phyloP scores from a whole-genome alignment of 2,329 filamentous ascomycete genomes.

The Aspergillus jensenii region DNA sequence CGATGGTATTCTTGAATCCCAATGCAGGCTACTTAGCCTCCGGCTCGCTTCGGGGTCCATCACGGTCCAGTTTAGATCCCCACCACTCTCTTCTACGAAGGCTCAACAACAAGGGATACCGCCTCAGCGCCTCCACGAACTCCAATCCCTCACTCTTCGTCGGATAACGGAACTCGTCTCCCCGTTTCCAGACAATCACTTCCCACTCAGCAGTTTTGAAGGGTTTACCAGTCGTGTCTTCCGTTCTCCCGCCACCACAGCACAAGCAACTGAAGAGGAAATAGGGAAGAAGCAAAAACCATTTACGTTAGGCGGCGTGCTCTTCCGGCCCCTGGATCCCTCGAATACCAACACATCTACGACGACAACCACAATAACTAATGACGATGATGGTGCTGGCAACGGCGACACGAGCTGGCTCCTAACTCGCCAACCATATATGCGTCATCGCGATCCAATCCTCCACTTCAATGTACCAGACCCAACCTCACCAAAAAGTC shows the following conservation, averaged over 20 bases:
- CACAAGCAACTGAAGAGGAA: neutral
- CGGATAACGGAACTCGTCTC: constrained; percentile 51
- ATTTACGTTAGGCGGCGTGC: constrained; percentile 51
- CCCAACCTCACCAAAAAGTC: neutral
- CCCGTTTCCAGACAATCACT: constrained; percentile 41
- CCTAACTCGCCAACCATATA: constrained; percentile 40
- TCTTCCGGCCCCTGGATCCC: constrained; percentile 44
- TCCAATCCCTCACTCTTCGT: constrained; percentile 48
- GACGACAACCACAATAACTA: neutral
- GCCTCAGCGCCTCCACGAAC: constrained; percentile 16
- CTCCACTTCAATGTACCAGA: constrained; percentile 16
- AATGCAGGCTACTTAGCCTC: constrained; percentile 31
- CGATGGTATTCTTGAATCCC: constrained; percentile 49
- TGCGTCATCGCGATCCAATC: constrained; percentile 25
- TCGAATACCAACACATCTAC: neutral
- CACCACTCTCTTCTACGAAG: neutral
- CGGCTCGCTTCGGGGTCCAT: constrained; percentile 36
- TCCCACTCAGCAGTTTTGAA: constrained; percentile 46
- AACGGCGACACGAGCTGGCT: constrained; percentile 33
- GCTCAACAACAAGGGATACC: constrained; percentile 5
- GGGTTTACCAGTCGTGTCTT: constrained; percentile 45
- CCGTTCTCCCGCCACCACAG: constrained; percentile 2
- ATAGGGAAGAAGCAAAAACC: constrained; percentile 21
- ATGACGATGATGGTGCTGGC: neutral
- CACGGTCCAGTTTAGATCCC: constrained; percentile 28